Evolutionary conservation across 371 early-diverging fungal species (phyloP).

Genomic region (Rhizopus arrhizus): DNA sequence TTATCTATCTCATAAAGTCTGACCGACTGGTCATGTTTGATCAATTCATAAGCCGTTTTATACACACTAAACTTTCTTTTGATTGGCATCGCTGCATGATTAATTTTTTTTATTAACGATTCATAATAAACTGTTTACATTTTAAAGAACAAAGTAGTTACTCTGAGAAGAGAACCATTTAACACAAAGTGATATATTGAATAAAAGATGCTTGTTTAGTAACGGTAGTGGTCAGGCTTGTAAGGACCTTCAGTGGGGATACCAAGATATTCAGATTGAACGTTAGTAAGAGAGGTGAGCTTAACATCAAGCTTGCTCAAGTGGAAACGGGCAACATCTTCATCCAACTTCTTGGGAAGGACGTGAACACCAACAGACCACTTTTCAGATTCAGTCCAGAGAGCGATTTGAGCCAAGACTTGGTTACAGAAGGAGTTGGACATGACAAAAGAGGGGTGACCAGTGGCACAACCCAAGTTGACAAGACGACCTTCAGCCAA

Average conservation of each 20-base stretch:
- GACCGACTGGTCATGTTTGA: no score
- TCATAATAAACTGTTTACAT: no score
- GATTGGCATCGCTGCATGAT: no score
- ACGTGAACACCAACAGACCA: conserved; percentile 97
- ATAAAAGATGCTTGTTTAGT: conserved; percentile 45
- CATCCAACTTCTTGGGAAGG: conserved; percentile 98
- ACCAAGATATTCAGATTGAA: conserved; percentile 89
- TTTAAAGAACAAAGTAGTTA: no score
- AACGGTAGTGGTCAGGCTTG: conserved; percentile 95
- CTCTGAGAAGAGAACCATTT: no score
- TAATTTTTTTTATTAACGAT: no score
- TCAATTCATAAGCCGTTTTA: no score
- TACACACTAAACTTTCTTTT: no score
- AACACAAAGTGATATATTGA: no score
- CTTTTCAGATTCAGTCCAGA: conserved; percentile 89
- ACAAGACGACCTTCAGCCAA: conserved; percentile 98
- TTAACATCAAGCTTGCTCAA: conserved; percentile 95
- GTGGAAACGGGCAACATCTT: conserved; percentile 98
- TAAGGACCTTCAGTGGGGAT: conserved; percentile 89
- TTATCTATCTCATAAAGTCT: no score
- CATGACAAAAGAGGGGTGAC: conserved; percentile 99
- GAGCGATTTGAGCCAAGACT: conserved; percentile 97
- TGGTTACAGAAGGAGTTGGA: conserved; percentile 99
- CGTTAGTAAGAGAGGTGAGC: conserved; percentile 71
- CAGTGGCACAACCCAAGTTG: conserved; percentile 99